Base-by-base conservation (phyloP, 2,329 filamentous ascomycete genomes). In the Exserohilum rostratum region DNA sequence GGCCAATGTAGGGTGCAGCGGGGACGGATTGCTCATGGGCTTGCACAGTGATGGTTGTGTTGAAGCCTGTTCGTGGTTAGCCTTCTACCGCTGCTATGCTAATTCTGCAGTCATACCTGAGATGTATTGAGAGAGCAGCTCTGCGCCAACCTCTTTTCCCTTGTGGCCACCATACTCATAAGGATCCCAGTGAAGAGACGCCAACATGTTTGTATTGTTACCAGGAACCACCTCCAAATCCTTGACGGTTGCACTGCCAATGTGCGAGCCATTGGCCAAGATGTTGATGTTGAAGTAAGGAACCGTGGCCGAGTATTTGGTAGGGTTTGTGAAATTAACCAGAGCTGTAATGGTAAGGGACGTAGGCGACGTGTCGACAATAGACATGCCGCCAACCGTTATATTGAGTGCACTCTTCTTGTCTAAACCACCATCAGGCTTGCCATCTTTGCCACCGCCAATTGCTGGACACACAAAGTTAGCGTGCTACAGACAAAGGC, bases 291-390 rank as follows among this genome's bases (percentile, higher is more conserved):
- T 92, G 60, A 91, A 77, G 58, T 87, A 93, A 1, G 93, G 93
- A n/a, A 98, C 81, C 2, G 80, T 81, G 3, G 91, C 93, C 4
- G 90, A 87, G 73, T 98, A 97, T 3, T 87, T 83, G 0, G 93
- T 96, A 1, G 93, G 93, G 68, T 99, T 99, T 3, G 90, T 96
- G 56, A 96, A 82, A 70, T 95, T 96, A 67, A 96, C 82, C 34
- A 80, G 77, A 12, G 90, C 89, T 67, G 87, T 81, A 31, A 98
- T 77, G 17, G 83, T 85, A 42, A 97, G 80, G 3, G 89, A 89
- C 2, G 86, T 85, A 31, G 83, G 78, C 1, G 88, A 88, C 0
- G 92, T 96, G 51, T 89, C 85, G 35, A 89, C 70, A 52, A 98
- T 85, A 60, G 83, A 83, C 31, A 98, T 77, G 57, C 89, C 86